Base-by-base conservation (phyloP, 2,329 filamentous ascomycete genomes). In the Penicillium palitans region DNA sequence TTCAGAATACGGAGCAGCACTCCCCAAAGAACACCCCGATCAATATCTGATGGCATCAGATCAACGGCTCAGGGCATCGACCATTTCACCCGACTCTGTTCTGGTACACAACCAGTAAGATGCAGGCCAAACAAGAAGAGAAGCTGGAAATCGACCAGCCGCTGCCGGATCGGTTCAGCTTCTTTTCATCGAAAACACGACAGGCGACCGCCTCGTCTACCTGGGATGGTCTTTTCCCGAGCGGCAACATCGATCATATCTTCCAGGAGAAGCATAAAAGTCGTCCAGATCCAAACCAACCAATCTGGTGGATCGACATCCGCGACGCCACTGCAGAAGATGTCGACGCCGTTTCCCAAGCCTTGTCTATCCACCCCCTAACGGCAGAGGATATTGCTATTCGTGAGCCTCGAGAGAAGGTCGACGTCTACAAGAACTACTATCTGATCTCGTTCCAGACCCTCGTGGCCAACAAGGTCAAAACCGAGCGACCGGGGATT, bases 371-470 rank as follows among this genome's bases (percentile, higher is more conserved):
- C 49, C 95, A 98, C 75, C 93, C 93, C 12, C 80, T 98, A 72
- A 98, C 95, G 0, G 90, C 92, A 27, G 95, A 99, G 76, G 95
- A 98, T 78, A 96, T 99, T 65, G 88, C 87, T 52, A 95, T 91
- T 0, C 91, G 96, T 70, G 95, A 98, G 74, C 88, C 92, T 2
- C 91, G 95, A 29, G 95, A 98, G 78, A 98, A 99, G 80, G 96
- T 99, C 57, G 95, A 99, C 74, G 84, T 98, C 17, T 98, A 98
- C 78, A 89, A 90, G 17, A 90, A 91, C 24, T 99, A 99, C 79
- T 99, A 98, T 77, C 96, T 99, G 73, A 90, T 96, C 46, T 96
- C 90, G 71, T 97, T 98, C 81, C 87, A 93, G 53, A 96, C 93
- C 0, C 6, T 98, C 95, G 81, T 89, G 83, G 65, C 87, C 89